Percentiles rank a stretch among this genome's conserved stretches.
Conservation (phyloP, 352 stramenopile genomes). For the Phytophthora nicotianae region DNA sequence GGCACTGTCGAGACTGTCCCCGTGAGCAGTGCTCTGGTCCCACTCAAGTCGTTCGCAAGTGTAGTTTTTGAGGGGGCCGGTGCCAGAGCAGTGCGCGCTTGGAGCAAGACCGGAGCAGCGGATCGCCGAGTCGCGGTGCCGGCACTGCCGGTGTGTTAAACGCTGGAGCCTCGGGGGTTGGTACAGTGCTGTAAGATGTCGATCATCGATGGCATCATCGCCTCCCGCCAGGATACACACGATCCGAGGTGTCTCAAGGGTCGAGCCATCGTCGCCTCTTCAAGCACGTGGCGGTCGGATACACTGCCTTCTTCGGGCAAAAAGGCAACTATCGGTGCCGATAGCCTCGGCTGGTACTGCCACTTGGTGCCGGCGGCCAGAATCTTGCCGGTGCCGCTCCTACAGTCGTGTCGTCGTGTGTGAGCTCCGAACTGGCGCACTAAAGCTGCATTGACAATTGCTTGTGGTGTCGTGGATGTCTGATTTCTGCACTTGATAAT, state of each 20-base stretch:
- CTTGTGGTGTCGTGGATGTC: conserved; percentile 21
- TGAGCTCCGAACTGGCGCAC: conserved; percentile 28
- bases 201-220: conserved; percentile 8
- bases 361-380: conserved; percentile 16
- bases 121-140: conserved; percentile 13
- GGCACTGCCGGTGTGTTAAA: conserved; percentile 25
- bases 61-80: conserved; percentile 31
- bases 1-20: conserved; percentile 3
- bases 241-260: conserved; percentile 19
- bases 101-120: conserved; percentile 21
- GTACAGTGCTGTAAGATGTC: not conserved
- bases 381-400: conserved; percentile 10
- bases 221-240: conserved; percentile 18
- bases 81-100: conserved; percentile 25
- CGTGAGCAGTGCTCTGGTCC: conserved; percentile 9
- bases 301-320: not conserved
- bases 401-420: conserved; percentile 27
- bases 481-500: conserved; percentile 25
- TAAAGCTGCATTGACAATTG: conserved; percentile 1
- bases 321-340: conserved; percentile 1
- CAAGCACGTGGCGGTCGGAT: conserved; percentile 10
- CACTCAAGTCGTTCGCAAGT: conserved; percentile 23
- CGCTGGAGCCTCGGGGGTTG: conserved; percentile 5
- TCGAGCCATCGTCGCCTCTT: conserved; percentile 6
- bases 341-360: conserved; percentile 8